phyloP scores from a whole-genome alignment of 2,329 filamentous ascomycete genomes.

The Colletotrichum siamense region DNA sequence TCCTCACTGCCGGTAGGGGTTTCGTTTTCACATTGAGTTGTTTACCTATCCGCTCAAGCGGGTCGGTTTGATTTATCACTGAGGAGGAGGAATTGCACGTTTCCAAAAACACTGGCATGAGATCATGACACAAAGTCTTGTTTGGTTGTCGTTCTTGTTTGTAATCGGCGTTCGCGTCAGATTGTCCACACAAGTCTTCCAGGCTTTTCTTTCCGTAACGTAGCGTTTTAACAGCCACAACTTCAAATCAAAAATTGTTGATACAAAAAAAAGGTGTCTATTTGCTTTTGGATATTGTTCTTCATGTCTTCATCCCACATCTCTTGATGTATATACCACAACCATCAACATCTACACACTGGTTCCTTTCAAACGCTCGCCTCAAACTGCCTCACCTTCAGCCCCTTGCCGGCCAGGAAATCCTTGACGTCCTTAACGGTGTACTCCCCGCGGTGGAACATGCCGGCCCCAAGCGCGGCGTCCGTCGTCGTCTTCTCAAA shows the following conservation, averaged over 20 bases:
- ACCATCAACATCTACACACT: background rate
- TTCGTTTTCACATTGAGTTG: background rate
- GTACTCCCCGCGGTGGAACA: constrained; percentile 97
- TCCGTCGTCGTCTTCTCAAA: constrained; percentile 87
- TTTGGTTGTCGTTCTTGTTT: background rate
- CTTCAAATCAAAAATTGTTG: background rate
- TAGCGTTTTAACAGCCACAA: background rate
- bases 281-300: background rate
- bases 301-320: background rate
- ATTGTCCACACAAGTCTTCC: background rate
- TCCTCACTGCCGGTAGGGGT: background rate
- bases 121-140: background rate
- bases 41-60: background rate
- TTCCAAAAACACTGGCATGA: background rate
- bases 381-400: constrained; percentile 83
- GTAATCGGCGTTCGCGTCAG: constrained; percentile 8
- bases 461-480: constrained; percentile 92
- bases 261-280: background rate
- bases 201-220: constrained; percentile 11
- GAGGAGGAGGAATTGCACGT: background rate
- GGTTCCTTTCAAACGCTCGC: constrained; percentile 39
- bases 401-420: constrained; percentile 71
- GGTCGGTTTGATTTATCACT: background rate
- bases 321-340: background rate
- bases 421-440: constrained; percentile 95